Evolutionary conservation across 1,139 yeast genomes (phyloP).

Genomic region (Ogataea hybrid): DNA sequence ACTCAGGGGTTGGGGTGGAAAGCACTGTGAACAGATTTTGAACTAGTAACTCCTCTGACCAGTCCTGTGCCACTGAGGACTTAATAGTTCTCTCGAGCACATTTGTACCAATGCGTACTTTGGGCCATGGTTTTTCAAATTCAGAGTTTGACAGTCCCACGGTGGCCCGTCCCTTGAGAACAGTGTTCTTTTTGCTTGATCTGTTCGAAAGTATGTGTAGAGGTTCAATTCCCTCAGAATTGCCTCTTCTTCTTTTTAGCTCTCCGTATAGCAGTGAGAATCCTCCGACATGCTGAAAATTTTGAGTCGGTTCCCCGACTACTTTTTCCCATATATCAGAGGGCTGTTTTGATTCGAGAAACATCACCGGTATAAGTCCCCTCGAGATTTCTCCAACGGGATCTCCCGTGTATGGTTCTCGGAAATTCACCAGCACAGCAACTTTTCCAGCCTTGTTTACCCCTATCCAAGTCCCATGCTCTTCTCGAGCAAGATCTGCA

Average conservation of each 20-base stretch:
- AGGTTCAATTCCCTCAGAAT: constrained; percentile 32
- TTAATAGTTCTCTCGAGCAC: constrained; percentile 42
- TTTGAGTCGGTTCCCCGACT: constrained; percentile 33
- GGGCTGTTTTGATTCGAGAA: constrained; percentile 40
- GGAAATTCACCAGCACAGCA: constrained; percentile 74
- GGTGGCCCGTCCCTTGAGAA: constrained; percentile 36
- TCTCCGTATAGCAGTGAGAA: constrained; percentile 77
- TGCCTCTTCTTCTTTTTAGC: constrained; percentile 33
- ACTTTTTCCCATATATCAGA: constrained; percentile 49
- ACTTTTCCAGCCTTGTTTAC: constrained; percentile 58
- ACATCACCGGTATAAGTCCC: constrained; percentile 66
- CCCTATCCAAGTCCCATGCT: constrained; percentile 94
- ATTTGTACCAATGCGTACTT: constrained; percentile 53
- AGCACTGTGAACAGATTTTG: constrained; percentile 54
- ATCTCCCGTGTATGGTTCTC: constrained; percentile 39
- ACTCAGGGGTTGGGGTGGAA: constrained; percentile 42
- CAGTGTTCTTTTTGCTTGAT: constrained; percentile 27
- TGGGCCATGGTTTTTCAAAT: constrained; percentile 69
- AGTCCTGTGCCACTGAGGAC: constrained; percentile 28
- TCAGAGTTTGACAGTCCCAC: constrained; percentile 66
- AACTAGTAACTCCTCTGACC: constrained; percentile 43
- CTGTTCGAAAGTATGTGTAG: constrained; percentile 53
- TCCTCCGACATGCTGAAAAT: constrained; percentile 66
- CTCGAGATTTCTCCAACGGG: constrained; percentile 54
- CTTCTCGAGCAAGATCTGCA: constrained; percentile 66